Conservation (phyloP, 2,329 filamentous ascomycete species). For the Aspergillus aculeatinus region DNA sequence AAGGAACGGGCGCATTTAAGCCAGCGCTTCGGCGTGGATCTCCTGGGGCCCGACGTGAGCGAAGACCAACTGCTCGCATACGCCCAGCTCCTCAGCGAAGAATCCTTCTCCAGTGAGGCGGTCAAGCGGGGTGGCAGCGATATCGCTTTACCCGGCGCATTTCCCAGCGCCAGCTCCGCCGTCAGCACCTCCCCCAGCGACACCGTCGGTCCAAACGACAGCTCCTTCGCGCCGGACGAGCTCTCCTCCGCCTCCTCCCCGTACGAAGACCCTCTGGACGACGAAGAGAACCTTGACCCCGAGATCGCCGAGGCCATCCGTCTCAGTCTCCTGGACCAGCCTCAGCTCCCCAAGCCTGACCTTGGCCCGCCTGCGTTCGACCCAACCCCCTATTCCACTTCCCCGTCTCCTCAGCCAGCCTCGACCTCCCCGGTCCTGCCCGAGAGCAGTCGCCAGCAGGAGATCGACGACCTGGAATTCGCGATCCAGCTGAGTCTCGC, state of each 20-base stretch:
- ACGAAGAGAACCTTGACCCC: conserved; percentile 52
- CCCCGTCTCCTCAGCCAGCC: conserved; percentile 17
- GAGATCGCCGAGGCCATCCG: conserved; percentile 65
- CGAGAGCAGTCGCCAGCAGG: conserved; percentile 43
- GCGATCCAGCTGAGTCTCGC: conserved; percentile 62
- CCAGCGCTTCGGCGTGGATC: conserved; percentile 78
- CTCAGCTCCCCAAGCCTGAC: conserved; percentile 14
- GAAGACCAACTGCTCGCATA: conserved; percentile 65
- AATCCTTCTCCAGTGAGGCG: conserved; percentile 53
- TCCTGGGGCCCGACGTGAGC: conserved; percentile 57
- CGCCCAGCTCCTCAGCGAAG: conserved; percentile 62
- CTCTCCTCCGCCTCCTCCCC: conserved; percentile 40
- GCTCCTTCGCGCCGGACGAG: conserved; percentile 29
- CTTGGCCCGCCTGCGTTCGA: conserved; percentile 40
- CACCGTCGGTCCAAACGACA: conserved; percentile 34
- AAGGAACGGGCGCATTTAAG: conserved; percentile 70
- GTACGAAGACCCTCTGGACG: conserved; percentile 39
- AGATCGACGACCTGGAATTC: conserved; percentile 60
- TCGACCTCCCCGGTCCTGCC: conserved; percentile 18
- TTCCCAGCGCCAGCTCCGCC: conserved; percentile 35
- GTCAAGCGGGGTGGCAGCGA: conserved; percentile 43
- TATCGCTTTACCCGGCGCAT: conserved; percentile 17
- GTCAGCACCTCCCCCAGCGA: conserved; percentile 40
- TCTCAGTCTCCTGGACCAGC: conserved; percentile 47
- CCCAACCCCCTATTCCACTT: conserved; percentile 21